phyloP scores from a whole-genome alignment of 129 eudicot genomes.

The Artemisia tridentata region DNA sequence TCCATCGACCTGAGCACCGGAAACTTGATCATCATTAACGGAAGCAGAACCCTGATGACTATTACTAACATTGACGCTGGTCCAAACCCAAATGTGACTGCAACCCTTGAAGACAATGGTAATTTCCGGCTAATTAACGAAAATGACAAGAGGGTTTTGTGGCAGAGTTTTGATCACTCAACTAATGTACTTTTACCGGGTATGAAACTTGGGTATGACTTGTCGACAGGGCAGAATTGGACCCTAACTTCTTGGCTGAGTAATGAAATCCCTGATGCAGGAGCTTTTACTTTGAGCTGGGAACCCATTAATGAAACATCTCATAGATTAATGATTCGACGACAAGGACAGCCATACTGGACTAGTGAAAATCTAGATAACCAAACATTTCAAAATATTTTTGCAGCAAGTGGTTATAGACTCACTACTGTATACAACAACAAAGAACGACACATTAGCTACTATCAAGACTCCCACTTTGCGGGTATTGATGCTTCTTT shows the following conservation, averaged over 20 bases:
- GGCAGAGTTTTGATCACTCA: slow-evolving; percentile 37
- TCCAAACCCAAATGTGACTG: slow-evolving; percentile 20
- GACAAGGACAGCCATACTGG: slow-evolving; percentile 8
- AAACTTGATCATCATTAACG: slow-evolving; percentile 11
- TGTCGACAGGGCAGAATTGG: slow-evolving; percentile 8
- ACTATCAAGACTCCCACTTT: background rate
- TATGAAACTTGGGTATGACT: slow-evolving; percentile 31
- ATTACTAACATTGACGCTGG: slow-evolving; percentile 4
- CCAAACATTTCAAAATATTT: background rate
- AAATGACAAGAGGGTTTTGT: slow-evolving; percentile 22
- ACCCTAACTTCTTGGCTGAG: slow-evolving; percentile 25
- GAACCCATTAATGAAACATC: slow-evolving; percentile 7
- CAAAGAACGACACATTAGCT: slow-evolving; percentile 9
- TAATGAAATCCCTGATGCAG: background rate
- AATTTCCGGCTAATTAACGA: background rate
- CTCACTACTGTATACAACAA: slow-evolving; percentile 10
- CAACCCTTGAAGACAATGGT: slow-evolving; percentile 19
- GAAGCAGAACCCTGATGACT: slow-evolving; percentile 3
- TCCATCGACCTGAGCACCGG: slow-evolving; percentile 19
- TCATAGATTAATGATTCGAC: background rate
- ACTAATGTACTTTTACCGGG: slow-evolving; percentile 27
- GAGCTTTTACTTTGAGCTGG: slow-evolving; percentile 31
- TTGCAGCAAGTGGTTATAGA: background rate
- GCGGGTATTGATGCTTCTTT: no score
- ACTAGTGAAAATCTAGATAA: background rate